These are phyloP conservation scores for Chrysanthemum lavandulifolium DNA, from an alignment of 129 eudicot genomes.

Conservation along the genomic window DNA sequence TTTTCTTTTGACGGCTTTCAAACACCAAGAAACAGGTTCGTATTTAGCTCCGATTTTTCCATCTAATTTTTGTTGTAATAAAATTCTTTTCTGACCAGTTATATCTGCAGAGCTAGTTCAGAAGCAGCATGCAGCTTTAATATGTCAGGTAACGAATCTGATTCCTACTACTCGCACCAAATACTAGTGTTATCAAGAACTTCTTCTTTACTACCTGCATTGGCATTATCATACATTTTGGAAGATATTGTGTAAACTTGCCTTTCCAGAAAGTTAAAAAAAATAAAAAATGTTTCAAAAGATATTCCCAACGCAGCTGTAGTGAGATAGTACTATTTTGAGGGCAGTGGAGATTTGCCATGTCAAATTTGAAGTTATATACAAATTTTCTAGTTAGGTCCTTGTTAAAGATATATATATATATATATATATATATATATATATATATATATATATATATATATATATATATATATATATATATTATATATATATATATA, in stretches of 20 bases:
- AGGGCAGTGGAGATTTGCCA: too few species aligned
- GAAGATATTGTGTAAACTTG: too few species aligned
- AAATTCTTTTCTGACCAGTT: slow-evolving; percentile 12
- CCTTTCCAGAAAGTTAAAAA: too few species aligned
- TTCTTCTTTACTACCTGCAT: too few species aligned
- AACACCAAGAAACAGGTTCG: slow-evolving; percentile 39
- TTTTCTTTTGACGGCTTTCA: slow-evolving; percentile 36
- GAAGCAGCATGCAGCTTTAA: slow-evolving; percentile 28
- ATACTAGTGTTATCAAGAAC: too few species aligned
- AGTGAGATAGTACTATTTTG: too few species aligned
- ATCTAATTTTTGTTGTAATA: background rate
- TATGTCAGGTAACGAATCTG: slow-evolving; percentile 24
- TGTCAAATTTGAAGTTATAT: too few species aligned
- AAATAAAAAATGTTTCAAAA: too few species aligned
- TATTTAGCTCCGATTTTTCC: background rate
- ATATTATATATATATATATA: too few species aligned
- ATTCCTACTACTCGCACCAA: background rate
- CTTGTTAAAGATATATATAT: background rate
- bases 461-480: background rate
- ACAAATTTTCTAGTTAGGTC: background rate
- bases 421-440: background rate
- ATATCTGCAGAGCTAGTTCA: slow-evolving; percentile 38
- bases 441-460: too few species aligned
- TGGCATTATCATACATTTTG: too few species aligned
- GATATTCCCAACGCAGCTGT: too few species aligned